Base-by-base conservation (phyloP, 1,139 yeast species). In the Debaryomycetaceae sp. region DNA sequence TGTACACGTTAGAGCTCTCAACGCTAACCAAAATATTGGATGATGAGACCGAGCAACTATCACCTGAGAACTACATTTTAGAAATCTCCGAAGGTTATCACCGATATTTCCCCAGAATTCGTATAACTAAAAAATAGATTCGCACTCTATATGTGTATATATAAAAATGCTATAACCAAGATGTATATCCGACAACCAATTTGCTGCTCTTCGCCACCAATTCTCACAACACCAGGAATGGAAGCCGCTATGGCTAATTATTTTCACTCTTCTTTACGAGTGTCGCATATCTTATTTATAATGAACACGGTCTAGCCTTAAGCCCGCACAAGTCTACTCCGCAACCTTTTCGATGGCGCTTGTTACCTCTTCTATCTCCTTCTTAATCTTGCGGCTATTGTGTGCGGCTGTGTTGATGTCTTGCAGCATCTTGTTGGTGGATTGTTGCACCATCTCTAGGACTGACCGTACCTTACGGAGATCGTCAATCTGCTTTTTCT, bases 91-190 rank as follows among this genome's bases (percentile, higher is more conserved):
- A 52, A 4, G 75, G 73, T 1, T 62, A 61, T 45, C 73, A 73
- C 49, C 53, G 56, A 31, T 69, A 65, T 46, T 73, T 72, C 51
- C 78, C 78, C 5, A 55, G 59, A 17, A 42, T 70, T 9, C 30
- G 37, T 5, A 30, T 36, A 17, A n/a, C 15, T 19, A 17, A 22
- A 22, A 22, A 22, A 22, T 22, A 22, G 26, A 22, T 22, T 22
- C 4, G n/a, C n/a, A n/a, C n/a, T n/a, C n/a, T n/a, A n/a, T n/a
- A n/a, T n/a, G n/a, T n/a, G n/a, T n/a, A n/a, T n/a, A n/a, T n/a
- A n/a, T n/a, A n/a, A n/a, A n/a, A n/a, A n/a, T n/a, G n/a, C n/a
- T n/a, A n/a, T n/a, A n/a, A n/a, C n/a, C n/a, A n/a, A n/a, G n/a
- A n/a, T n/a, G n/a, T n/a, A n/a, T n/a, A n/a, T n/a, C n/a, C n/a